phyloP scores from a whole-genome alignment of 495 filamentous ascomycete genomes.

The Trichoderma orchidacearum region DNA sequence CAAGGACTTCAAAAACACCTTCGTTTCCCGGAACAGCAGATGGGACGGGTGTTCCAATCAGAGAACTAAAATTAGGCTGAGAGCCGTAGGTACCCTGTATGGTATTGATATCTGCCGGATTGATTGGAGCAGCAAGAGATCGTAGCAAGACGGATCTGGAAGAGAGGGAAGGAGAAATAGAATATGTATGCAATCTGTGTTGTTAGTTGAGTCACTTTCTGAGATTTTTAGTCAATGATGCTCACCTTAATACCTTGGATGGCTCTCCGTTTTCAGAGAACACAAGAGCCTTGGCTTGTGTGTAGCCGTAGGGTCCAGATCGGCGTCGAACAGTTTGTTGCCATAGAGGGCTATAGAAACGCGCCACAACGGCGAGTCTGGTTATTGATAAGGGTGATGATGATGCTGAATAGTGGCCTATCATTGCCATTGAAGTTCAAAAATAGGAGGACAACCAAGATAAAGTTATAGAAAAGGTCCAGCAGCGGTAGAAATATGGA shows the following conservation, averaged over 20 bases:
- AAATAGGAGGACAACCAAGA: too few species aligned
- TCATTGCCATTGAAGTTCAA: not conserved
- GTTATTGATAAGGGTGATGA: not conserved
- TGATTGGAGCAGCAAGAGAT: constrained; percentile 77
- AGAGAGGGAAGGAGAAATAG: constrained; percentile 66
- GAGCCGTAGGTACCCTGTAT: constrained; percentile 93
- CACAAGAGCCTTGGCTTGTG: constrained; percentile 84
- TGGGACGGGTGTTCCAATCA: constrained; percentile 61
- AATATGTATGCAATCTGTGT: constrained; percentile 62
- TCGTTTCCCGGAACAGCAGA: constrained; percentile 63
- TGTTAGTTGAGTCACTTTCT: not conserved
- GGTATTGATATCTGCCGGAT: constrained; percentile 91
- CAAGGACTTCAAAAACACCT: constrained; percentile 73
- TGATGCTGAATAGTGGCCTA: not conserved
- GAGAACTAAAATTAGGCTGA: constrained; percentile 56
- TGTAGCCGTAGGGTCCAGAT: constrained; percentile 73
- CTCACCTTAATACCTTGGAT: constrained; percentile 59
- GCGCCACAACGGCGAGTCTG: not conserved
- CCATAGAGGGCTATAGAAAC: not conserved
- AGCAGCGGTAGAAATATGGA: too few species aligned
- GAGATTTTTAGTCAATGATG: not conserved
- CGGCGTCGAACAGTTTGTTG: constrained; percentile 10
- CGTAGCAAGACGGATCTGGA: constrained; percentile 48
- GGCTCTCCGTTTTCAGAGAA: constrained; percentile 82
- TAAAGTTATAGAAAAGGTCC: too few species aligned